These are phyloP conservation scores for Colletotrichum abscissum DNA, from an alignment of 2,329 filamentous ascomycete species.

Conservation along the genomic window DNA sequence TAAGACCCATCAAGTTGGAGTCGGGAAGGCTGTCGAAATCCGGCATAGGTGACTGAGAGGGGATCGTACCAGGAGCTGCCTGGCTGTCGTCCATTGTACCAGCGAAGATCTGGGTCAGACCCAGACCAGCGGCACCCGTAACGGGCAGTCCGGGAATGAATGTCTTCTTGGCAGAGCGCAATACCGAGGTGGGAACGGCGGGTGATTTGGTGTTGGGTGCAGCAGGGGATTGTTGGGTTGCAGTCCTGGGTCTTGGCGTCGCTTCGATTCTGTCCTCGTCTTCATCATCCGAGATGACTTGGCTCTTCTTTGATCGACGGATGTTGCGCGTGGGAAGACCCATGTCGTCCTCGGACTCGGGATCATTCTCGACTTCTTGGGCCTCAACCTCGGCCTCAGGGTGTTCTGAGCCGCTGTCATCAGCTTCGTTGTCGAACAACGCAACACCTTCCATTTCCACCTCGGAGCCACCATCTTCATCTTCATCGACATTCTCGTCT, in stretches of 20 bases:
- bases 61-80: slow-evolving; percentile 42
- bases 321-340: slow-evolving; percentile 52
- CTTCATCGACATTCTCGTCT: slow-evolving; percentile 48
- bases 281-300: slow-evolving; percentile 74
- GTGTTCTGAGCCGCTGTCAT: slow-evolving; percentile 50
- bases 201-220: slow-evolving; percentile 59
- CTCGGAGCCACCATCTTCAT: slow-evolving; percentile 45
- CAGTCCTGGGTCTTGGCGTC: slow-evolving; percentile 61
- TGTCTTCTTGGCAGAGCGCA: slow-evolving; percentile 75
- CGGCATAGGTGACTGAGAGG: slow-evolving; percentile 63
- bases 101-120: slow-evolving; percentile 90
- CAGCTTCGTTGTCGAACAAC: slow-evolving; percentile 55
- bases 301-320: slow-evolving; percentile 63
- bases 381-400: slow-evolving; percentile 39
- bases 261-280: slow-evolving; percentile 58
- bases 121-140: slow-evolving; percentile 71
- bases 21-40: slow-evolving; percentile 68
- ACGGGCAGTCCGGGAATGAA: slow-evolving; percentile 78
- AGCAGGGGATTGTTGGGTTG: slow-evolving; percentile 53
- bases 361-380: slow-evolving; percentile 39
- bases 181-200: slow-evolving; percentile 69
- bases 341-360: slow-evolving; percentile 52
- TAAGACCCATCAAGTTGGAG: slow-evolving; percentile 71
- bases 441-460: slow-evolving; percentile 43
- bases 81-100: slow-evolving; percentile 83